Evolutionary conservation across 1,284 basidiomycete genomes (phyloP).

Genomic region (Gomphus bonarii): DNA sequence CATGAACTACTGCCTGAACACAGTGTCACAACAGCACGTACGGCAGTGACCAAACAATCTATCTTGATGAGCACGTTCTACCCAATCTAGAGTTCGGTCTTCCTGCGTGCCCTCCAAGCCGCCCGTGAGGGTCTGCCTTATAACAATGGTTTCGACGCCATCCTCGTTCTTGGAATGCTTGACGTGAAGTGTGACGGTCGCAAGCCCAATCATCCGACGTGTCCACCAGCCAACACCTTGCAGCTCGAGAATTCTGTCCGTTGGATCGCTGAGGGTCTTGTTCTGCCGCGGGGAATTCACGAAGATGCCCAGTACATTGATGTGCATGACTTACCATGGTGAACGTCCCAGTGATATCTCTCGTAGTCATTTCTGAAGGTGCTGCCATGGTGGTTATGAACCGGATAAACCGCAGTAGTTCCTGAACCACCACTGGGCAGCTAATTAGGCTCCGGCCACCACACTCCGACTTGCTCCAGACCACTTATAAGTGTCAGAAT

Average conservation of each 20-base stretch:
- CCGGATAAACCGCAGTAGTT: background rate
- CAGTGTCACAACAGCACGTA: conserved; percentile 21
- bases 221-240: conserved; percentile 56
- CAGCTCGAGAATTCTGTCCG: conserved; percentile 45
- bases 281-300: conserved; percentile 28
- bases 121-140: conserved; percentile 49
- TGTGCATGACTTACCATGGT: conserved; percentile 26
- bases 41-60: conserved; percentile 45
- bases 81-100: conserved; percentile 41
- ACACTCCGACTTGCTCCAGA: too few relatives aligned
- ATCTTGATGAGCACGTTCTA: conserved; percentile 36
- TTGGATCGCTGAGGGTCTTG: conserved; percentile 43
- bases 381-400: conserved; percentile 33
- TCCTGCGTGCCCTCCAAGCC: conserved; percentile 47
- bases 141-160: conserved; percentile 48
- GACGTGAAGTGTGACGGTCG: conserved; percentile 42
- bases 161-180: conserved; percentile 50
- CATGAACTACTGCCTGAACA: background rate
- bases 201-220: conserved; percentile 40
- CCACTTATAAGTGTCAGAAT: too few relatives aligned
- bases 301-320: background rate
- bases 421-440: too few relatives aligned
- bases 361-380: conserved; percentile 38
- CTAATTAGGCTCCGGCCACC: too few relatives aligned
- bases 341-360: conserved; percentile 35